Base-by-base conservation (phyloP, 257 asterid genomes). In the Jasminum sambac region DNA sequence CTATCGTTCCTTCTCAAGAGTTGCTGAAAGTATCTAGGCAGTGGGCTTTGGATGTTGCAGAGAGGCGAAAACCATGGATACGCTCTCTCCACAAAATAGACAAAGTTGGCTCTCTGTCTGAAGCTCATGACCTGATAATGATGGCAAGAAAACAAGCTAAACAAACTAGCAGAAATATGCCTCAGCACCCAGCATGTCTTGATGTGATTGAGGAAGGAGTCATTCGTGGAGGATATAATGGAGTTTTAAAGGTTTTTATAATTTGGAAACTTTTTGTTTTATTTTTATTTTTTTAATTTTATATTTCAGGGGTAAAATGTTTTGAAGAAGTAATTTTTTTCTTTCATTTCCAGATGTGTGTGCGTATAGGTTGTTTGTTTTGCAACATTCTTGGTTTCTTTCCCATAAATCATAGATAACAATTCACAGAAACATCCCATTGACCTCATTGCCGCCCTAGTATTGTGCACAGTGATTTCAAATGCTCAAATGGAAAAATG, bases 131-230 rank as follows among this genome's bases (percentile, higher is more conserved):
- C 64, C 60, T 82, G 46, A 73, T 95, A 76, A 72, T 79, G 82
- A 71, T 65, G 63, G 92, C 98, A 42, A 84, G 96, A 73, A 84
- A 87, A 81, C 88, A 89, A 74, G 92, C 87, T 69, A 95, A 83
- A 72, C 89, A 76, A 68, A 82, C 85, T 40, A 85, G 85, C 60
- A 90, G 82, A 78, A 87, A 90, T 74, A 75, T 88, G 95, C 97
- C 96, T 80, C 98, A 91, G 72, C 95, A 95, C 82, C 89, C 76
- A 78, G 96, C 88, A 64, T 95, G 99, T 81, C 93, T 95, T 72
- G 96, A 89, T 79, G 93, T 83, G 67, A 86, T 91, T 75, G 96
- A 87, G 79, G 98, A 88, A 74, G 99, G 99, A 77, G 78, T 95
- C 66, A 73, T 91, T 82, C 99, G 83, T 77, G 99, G 99, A 71